Evolutionary conservation across 768 basidiomycete genomes (phyloP).

Genomic region (Suillus paluster): DNA sequence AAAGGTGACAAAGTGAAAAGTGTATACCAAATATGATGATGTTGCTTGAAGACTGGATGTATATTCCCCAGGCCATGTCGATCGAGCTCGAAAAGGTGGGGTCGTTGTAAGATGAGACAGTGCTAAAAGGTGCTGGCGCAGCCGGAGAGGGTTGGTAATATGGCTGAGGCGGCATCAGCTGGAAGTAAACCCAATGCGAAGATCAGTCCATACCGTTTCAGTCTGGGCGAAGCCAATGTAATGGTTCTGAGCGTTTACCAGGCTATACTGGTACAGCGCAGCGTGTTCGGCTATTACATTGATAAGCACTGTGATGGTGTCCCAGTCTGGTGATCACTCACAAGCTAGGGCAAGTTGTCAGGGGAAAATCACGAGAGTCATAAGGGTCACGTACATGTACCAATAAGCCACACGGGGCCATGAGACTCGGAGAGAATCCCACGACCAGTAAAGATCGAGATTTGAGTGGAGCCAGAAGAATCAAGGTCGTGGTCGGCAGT

Average conservation of each 20-base stretch:
- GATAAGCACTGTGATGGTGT: neutral
- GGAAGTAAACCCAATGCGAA: neutral
- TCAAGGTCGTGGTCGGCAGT: slow-evolving; percentile 82
- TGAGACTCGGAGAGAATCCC: slow-evolving; percentile 75
- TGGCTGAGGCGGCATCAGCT: slow-evolving; percentile 35
- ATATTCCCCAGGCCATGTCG: slow-evolving; percentile 47
- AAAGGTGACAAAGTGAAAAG: slow-evolving; percentile 6
- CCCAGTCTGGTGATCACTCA: slow-evolving; percentile 16
- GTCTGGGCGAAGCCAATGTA: slow-evolving; percentile 58
- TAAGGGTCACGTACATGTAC: slow-evolving; percentile 48
- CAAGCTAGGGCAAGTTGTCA: slow-evolving; percentile 27
- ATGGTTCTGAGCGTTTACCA: slow-evolving; percentile 49
- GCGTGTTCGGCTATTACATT: slow-evolving; percentile 45
- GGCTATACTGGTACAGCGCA: slow-evolving; percentile 52
- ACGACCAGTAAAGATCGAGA: slow-evolving; percentile 67
- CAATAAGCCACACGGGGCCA: slow-evolving; percentile 84
- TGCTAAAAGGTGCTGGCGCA: slow-evolving; percentile 46
- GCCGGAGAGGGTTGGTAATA: slow-evolving; percentile 54
- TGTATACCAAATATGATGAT: slow-evolving; percentile 48
- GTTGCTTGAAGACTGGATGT: slow-evolving; percentile 43
- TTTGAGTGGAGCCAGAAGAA: slow-evolving; percentile 46
- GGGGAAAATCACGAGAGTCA: neutral
- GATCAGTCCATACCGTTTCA: slow-evolving; percentile 44
- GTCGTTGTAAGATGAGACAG: slow-evolving; percentile 40
- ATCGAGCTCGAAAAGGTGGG: slow-evolving; percentile 40